Evolutionary conservation across 306 rosid species (phyloP).

Genomic region (Sechiopsis laciniata): DNA sequence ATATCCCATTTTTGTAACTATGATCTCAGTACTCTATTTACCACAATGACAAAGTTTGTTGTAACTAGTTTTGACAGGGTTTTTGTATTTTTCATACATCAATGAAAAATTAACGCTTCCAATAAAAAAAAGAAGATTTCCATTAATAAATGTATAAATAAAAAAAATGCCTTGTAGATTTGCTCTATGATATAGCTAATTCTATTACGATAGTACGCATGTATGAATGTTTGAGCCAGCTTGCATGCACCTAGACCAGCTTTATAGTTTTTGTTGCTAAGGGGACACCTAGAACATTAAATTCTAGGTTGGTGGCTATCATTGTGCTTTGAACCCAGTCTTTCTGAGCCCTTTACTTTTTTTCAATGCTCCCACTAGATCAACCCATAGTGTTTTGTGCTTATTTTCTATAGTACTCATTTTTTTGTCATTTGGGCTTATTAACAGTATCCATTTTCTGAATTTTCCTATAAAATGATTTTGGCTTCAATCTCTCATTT

Average conservation of each 20-base stretch:
- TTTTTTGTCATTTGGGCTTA: not conserved
- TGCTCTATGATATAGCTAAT: not conserved
- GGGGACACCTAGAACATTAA: not conserved
- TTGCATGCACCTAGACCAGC: not conserved
- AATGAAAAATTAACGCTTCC: too few relatives aligned
- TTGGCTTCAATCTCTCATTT: conserved; percentile 19
- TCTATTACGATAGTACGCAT: not conserved
- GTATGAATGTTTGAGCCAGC: not conserved
- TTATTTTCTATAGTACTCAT: not conserved
- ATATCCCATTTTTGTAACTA: too few relatives aligned
- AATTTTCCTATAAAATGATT: not conserved
- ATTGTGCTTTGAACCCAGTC: not conserved
- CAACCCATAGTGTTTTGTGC: not conserved
- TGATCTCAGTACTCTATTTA: too few relatives aligned
- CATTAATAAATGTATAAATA: too few relatives aligned
- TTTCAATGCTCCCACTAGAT: not conserved
- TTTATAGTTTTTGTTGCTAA: not conserved
- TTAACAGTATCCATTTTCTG: not conserved
- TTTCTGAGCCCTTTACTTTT: not conserved
- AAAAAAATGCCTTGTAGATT: too few relatives aligned
- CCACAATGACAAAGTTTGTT: too few relatives aligned
- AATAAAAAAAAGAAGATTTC: too few relatives aligned
- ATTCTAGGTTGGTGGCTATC: not conserved
- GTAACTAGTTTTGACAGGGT: too few relatives aligned
- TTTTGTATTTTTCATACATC: too few relatives aligned